Evolutionary conservation across 1,139 yeast species (phyloP), one percentile per base, ranked within the genome.

Genomic region (Lodderomyces orthopsilosis): DNA sequence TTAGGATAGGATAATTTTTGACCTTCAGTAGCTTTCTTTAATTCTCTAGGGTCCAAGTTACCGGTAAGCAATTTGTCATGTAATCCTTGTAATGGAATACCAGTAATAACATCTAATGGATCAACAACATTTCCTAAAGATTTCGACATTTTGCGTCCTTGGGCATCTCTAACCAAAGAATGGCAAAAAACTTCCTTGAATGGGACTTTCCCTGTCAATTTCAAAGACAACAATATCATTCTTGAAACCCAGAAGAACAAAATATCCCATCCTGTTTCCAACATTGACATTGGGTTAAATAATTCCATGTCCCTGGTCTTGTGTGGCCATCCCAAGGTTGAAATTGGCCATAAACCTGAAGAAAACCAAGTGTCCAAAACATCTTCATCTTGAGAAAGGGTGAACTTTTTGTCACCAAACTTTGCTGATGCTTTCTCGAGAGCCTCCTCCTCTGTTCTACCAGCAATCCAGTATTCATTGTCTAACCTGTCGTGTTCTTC

Each of bases 261-360:
- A 62, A 93, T 93, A 73, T 93, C 98, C 98, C 98, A 93, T 55
- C 98, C 98, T 42, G 98, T 93, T 71, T 93, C 98, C 61, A 93
- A 76, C 83, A 93, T 74, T 33, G 94, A 83, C 84, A 90, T 85
- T 54, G 98, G 98, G 61, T 79, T 85, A 68, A 87, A 93, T 48
- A 71, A 71, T 57, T 81, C 75, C 77, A 90, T 68, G 62, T 93
- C 98, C 46, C 68, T 62, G 44, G 93, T 78, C 63, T 80, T 70
- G 46, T 81, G 70, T 58, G 98, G 98, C 98, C 98, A 93, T 44
- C 98, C 98, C 51, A 93, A 73, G 47, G 96, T 93, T 38, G 96
- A 85, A 64, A 94, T 83, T 48, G 98, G 98, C 98, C 98, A 93
- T 65, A 93, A 75, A 48, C 98, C 98, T 42, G 98, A 86, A 7